Base-by-base conservation (phyloP, 192 early-diverging fungal species). In the Linnemannia zychae region DNA sequence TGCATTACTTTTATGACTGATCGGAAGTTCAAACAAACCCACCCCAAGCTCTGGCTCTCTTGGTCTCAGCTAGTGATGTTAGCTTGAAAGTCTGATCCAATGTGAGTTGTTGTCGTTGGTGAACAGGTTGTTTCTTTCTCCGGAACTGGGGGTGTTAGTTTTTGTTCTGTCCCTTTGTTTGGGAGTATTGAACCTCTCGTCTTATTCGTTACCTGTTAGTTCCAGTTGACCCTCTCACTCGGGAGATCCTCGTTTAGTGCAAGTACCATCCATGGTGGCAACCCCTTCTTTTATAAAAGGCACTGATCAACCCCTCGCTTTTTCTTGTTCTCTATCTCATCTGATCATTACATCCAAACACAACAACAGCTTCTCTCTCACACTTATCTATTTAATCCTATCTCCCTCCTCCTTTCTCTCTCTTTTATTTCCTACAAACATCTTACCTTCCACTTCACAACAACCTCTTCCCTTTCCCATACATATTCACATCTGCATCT, bases 341-440 rank as follows among this genome's bases (percentile, higher is more conserved):
- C 57, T 63, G 57, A 63, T 63, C 57, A 63, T 31, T 28, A 15
- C 24, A 63, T 63, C 57, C 57, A n/a, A n/a, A n/a, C n/a, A n/a
- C n/a, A n/a, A 57, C 52, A 57, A 31, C 57, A 63, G 15, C 57
- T 28, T 31, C 24, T 12, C 52, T 53, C 22, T 22, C 31, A 9
- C 31, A 15, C 57, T 2, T 31, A 6, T 22, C 22, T 57, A 17
- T 53, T 44, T 44, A 44, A 9, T 44, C 40, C 53, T 11, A 3
- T 22, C 7, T n/a, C 22, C 53, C 28, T 60, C 53, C 24, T 60
- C 53, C 24, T 28, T n/a, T 22, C n/a, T 22, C 52, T 22, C 22
- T 4, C n/a, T 15, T 28, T 49, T 12, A n/a, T 0, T 31, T 15
- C 57, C 31, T 24, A 57, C 52, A 20, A 20, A 52, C n/a, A 6